Evolutionary conservation across 169 alveolate genomes (phyloP).

Genomic region (Neospora caninum): DNA sequence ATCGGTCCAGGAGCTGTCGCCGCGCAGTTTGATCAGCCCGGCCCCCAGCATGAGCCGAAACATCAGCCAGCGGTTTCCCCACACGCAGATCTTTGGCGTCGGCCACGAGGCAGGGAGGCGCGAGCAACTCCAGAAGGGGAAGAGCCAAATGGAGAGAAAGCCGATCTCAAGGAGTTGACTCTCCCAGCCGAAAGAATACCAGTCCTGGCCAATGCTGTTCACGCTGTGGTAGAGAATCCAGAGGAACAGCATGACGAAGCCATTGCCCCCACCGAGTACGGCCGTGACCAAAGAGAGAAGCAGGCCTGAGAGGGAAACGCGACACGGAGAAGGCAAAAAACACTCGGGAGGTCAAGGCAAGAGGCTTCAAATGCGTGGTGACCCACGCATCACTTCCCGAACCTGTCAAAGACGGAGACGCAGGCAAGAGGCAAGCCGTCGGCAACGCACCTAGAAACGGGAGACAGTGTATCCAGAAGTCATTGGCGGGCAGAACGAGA

Average conservation of each 20-base stretch:
- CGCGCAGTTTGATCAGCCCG: constrained; percentile 66
- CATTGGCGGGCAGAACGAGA: constrained; percentile 52
- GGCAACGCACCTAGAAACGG: constrained; percentile 6
- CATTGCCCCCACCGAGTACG: constrained; percentile 48
- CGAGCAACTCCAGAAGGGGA: constrained; percentile 49
- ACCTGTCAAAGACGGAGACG: neutral
- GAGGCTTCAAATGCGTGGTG: too few relatives aligned
- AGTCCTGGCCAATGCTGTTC: constrained; percentile 60
- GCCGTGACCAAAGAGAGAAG: constrained; percentile 15
- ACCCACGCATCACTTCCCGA: neutral
- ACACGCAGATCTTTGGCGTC: constrained; percentile 44
- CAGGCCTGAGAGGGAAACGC: constrained; percentile 1
- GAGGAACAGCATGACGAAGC: constrained; percentile 22
- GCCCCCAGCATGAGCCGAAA: constrained; percentile 68
- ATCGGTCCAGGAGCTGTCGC: constrained; percentile 59
- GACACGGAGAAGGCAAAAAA: neutral
- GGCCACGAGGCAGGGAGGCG: constrained; percentile 66
- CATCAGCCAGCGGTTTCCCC: constrained; percentile 70
- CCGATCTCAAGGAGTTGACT: constrained; percentile 69
- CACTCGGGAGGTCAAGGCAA: neutral
- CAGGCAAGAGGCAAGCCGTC: neutral
- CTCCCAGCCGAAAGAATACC: constrained; percentile 71
- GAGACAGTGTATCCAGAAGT: constrained; percentile 42
- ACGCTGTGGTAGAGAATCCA: constrained; percentile 63
- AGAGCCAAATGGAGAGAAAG: constrained; percentile 58